These are phyloP conservation scores for Moesziomyces parantarcticus DNA, from an alignment of 1,284 basidiomycete genomes.

Conservation along the genomic window DNA sequence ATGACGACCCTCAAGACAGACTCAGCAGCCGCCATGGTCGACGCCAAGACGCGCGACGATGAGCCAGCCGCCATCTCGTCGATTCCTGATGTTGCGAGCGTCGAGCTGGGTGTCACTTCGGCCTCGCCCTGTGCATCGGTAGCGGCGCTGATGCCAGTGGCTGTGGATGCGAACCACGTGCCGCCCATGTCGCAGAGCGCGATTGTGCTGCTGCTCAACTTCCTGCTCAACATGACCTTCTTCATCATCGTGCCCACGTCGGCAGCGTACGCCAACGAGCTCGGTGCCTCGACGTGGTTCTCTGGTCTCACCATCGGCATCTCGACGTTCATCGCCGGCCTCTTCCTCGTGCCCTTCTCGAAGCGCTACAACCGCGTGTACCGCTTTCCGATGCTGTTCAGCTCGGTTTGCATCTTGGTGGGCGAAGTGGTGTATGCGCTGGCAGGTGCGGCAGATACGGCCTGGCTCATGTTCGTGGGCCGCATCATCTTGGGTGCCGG, in stretches of 20 bases:
- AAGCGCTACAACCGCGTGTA: constrained; percentile 29
- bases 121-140: not conserved
- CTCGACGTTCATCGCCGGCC: constrained; percentile 28
- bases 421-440: constrained; percentile 46
- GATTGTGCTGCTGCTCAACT: constrained; percentile 43
- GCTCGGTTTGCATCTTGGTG: constrained; percentile 35
- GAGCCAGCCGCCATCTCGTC: not conserved
- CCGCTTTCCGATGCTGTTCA: constrained; percentile 38
- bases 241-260: constrained; percentile 56
- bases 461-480: constrained; percentile 47
- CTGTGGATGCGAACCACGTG: constrained; percentile 23
- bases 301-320: constrained; percentile 49
- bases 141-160: not conserved
- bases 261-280: constrained; percentile 34
- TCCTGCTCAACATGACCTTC: constrained; percentile 51
- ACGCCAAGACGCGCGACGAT: not conserved
- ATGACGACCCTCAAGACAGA: no score
- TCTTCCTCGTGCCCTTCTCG: constrained; percentile 47
- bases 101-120: constrained; percentile 8
- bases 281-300: constrained; percentile 52
- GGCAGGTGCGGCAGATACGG: constrained; percentile 36
- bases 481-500: constrained; percentile 40
- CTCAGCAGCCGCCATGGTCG: not conserved
- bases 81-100: constrained; percentile 1
- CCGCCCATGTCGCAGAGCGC: constrained; percentile 33